These are phyloP conservation scores for Hypholoma sublateritium DNA, from an alignment of 768 basidiomycete species.

Conservation along the genomic window DNA sequence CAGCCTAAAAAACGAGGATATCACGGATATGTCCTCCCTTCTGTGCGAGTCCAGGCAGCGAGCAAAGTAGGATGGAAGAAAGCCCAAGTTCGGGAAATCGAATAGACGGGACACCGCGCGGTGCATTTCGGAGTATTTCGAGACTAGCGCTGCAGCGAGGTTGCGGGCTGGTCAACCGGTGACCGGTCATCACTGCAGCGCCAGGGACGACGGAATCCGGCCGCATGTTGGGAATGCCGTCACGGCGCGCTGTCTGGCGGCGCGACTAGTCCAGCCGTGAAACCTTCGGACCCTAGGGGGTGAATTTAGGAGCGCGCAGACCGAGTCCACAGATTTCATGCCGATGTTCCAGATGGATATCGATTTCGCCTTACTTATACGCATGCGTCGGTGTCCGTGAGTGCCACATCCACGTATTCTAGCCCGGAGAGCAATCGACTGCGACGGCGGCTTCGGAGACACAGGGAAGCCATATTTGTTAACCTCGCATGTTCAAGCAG, in stretches of 20 bases:
- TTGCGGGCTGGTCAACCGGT: too few species aligned
- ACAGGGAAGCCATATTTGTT: background rate
- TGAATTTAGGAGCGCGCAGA: background rate
- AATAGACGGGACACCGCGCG: background rate
- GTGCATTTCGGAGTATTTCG: background rate
- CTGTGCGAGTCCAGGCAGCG: background rate
- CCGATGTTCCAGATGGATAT: constrained; percentile 8
- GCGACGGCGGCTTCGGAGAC: background rate
- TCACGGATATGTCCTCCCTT: background rate
- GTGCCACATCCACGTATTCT: background rate
- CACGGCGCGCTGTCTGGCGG: background rate
- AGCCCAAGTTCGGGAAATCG: background rate
- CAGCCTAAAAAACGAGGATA: constrained; percentile 2
- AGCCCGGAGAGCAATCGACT: background rate
- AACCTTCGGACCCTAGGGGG: background rate
- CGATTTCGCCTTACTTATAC: background rate
- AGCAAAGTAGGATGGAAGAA: constrained; percentile 3
- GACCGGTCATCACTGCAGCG: too few species aligned
- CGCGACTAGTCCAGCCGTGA: constrained; percentile 1
- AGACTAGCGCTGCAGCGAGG: background rate
- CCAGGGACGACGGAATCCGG: too few species aligned
- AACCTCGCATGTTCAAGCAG: too few species aligned
- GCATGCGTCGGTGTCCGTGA: background rate
- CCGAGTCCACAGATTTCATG: background rate
- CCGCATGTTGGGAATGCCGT: background rate